Evolutionary conservation across 2,329 filamentous ascomycete genomes (phyloP).

Genomic region (Xylariales sp.): DNA sequence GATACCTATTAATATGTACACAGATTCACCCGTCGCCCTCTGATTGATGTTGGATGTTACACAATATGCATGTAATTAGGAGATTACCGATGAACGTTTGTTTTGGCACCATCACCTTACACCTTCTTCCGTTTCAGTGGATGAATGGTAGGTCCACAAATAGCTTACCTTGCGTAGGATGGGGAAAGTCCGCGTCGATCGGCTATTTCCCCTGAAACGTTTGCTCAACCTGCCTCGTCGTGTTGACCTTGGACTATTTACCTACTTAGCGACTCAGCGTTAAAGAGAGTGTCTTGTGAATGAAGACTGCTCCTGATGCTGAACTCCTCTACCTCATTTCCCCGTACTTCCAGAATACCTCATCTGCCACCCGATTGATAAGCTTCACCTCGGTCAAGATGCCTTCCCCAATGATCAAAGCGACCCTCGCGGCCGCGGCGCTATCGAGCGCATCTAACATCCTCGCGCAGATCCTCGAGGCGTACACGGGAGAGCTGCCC

Average conservation of each 20-base stretch:
- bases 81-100: too few relatives aligned
- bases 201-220: conserved; percentile 1
- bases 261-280: too few relatives aligned
- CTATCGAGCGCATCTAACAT: conserved; percentile 51
- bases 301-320: neutral
- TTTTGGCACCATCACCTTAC: neutral
- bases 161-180: neutral
- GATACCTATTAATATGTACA: too few relatives aligned
- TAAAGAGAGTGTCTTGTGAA: too few relatives aligned
- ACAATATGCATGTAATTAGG: too few relatives aligned
- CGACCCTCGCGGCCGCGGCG: conserved; percentile 47
- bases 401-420: conserved; percentile 46
- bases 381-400: conserved; percentile 26
- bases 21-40: too few relatives aligned
- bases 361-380: conserved; percentile 5
- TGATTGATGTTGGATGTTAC: too few relatives aligned
- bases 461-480: conserved; percentile 48
- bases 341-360: neutral
- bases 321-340: neutral
- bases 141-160: conserved; percentile 4
- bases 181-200: conserved; percentile 6
- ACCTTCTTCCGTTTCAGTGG: neutral
- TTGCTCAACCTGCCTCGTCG: too few relatives aligned
- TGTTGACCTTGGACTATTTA: too few relatives aligned
- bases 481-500: conserved; percentile 37